These are phyloP conservation scores for Kregervanrija delftensis DNA, from an alignment of 805 yeast genomes.

Conservation along the genomic window DNA sequence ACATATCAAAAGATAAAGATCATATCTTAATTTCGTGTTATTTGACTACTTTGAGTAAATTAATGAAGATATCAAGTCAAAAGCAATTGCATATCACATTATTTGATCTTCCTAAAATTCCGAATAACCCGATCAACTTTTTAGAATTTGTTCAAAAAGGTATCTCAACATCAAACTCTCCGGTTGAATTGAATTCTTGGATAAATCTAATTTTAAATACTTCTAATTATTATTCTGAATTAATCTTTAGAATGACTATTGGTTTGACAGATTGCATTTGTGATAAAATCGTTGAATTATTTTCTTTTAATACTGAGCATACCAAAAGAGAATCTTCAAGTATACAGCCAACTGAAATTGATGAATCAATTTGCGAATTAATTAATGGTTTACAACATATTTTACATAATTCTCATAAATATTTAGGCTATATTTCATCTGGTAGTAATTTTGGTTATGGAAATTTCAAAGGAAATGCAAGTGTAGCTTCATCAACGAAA, in stretches of 20 bases:
- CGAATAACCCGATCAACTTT: conserved; percentile 11
- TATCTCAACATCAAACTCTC: conserved; percentile 13
- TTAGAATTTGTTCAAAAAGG: conserved; percentile 23
- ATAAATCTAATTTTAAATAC: conserved; percentile 17
- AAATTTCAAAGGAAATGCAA: conserved; percentile 1
- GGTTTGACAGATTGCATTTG: conserved; percentile 23
- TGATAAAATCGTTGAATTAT: conserved; percentile 20
- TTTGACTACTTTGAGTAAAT: conserved; percentile 15
- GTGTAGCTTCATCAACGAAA: conserved; percentile 6
- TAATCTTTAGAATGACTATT: conserved; percentile 17
- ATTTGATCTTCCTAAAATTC: conserved; percentile 11
- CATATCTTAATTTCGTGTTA: conserved; percentile 16
- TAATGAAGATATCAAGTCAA: conserved; percentile 21
- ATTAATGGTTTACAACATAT: conserved; percentile 62
- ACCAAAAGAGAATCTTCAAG: not conserved
- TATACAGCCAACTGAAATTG: conserved; percentile 12
- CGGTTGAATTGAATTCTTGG: conserved; percentile 24
- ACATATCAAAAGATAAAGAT: conserved; percentile 2
- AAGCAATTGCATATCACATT: conserved; percentile 10
- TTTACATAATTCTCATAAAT: conserved; percentile 51
- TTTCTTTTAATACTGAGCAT: conserved; percentile 10
- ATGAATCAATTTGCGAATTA: conserved; percentile 38
- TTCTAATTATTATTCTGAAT: conserved; percentile 20
- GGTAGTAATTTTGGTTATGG: conserved; percentile 12
- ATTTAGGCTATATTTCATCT: conserved; percentile 24